Conservation (phyloP, 23 red algal genomes). For the Cyanidioschyzon merolae region DNA sequence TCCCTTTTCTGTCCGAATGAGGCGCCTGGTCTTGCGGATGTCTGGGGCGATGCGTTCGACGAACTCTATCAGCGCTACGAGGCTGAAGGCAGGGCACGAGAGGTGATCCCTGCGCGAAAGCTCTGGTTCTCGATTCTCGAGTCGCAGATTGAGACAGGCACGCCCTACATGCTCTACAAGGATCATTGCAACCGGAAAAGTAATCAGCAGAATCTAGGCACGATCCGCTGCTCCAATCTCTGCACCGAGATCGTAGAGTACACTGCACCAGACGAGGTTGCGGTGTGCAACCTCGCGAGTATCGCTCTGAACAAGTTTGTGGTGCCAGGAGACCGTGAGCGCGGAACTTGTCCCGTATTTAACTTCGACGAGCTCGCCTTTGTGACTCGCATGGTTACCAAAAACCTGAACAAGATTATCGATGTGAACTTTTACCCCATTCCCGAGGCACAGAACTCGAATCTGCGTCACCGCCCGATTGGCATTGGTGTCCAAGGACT, state of each 20-base stretch:
- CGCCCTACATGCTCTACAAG: constrained; percentile 99
- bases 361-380: constrained; percentile 50
- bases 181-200: constrained; percentile 92
- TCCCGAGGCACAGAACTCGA: constrained; percentile 69
- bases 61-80: constrained; percentile 77
- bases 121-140: constrained; percentile 98
- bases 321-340: constrained; percentile 9
- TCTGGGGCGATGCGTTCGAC: constrained; percentile 73
- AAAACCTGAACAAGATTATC: constrained; percentile 95
- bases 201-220: constrained; percentile 98
- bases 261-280: constrained; percentile 92
- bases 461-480: constrained; percentile 82
- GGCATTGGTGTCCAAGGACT: constrained; percentile 92
- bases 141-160: constrained; percentile 95
- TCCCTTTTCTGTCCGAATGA: constrained; percentile 97
- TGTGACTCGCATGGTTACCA: constrained; percentile 57
- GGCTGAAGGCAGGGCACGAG: constrained; percentile 61
- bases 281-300: constrained; percentile 97
- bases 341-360: constrained; percentile 37
- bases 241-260: constrained; percentile 99
- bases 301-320: constrained; percentile 96
- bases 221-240: constrained; percentile 77
- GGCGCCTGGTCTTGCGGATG: constrained; percentile 77
- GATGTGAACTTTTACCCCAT: constrained; percentile 94
- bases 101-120: constrained; percentile 54